Percentiles rank a stretch among this genome's conserved stretches.
These are phyloP conservation scores for Trichomonas tenax DNA, from an alignment of 208 protist species.

Conservation along the genomic window DNA sequence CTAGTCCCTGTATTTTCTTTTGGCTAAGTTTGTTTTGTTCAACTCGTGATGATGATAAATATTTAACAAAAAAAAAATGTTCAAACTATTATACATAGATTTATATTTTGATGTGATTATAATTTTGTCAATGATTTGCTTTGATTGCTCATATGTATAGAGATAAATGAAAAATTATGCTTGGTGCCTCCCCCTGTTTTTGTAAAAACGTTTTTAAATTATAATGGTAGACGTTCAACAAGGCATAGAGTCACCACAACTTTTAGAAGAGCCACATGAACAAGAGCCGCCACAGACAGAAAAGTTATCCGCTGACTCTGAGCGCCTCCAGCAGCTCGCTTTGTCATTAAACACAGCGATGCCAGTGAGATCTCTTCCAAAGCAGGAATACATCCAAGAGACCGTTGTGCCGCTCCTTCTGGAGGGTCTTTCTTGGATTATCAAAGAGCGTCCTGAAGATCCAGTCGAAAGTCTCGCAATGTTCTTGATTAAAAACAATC, in stretches of 20 bases:
- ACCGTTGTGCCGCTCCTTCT: neutral
- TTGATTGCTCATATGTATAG: too few species aligned
- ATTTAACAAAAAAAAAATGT: too few species aligned
- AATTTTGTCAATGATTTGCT: too few species aligned
- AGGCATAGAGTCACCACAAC: neutral
- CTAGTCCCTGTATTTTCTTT: too few species aligned
- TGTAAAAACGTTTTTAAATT: too few species aligned
- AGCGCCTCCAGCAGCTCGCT: neutral
- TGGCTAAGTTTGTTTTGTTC: too few species aligned
- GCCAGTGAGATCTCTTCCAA: neutral
- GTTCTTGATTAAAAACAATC: constrained; percentile 21
- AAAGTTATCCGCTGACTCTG: neutral
- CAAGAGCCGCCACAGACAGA: neutral
- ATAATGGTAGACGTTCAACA: neutral
- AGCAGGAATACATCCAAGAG: neutral
- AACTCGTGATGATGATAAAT: too few species aligned
- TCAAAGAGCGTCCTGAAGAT: constrained; percentile 13
- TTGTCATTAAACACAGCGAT: neutral
- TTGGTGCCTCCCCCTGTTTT: too few species aligned
- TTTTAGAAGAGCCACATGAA: neutral
- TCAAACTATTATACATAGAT: too few species aligned
- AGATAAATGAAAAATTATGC: too few species aligned
- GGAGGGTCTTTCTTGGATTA: neutral
- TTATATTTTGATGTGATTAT: too few species aligned
- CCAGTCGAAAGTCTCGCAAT: constrained; percentile 9